Conservation (phyloP, 495 filamentous ascomycete species). For the Chaetomidium leptoderma region DNA sequence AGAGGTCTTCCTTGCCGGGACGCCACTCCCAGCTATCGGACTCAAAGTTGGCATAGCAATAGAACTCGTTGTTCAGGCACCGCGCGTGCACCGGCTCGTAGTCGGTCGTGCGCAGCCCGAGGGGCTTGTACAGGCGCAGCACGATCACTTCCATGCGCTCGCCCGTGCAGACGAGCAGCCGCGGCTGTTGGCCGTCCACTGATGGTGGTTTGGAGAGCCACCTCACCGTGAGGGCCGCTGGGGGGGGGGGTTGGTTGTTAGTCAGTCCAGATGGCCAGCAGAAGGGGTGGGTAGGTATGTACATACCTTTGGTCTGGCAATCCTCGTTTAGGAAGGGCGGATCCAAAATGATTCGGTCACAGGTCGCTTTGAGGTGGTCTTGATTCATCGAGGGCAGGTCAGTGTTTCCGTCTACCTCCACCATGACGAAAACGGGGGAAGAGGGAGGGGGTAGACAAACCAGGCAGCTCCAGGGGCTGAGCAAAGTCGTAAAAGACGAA, state of each 20-base stretch:
- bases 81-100: slow-evolving; percentile 61
- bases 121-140: slow-evolving; percentile 46
- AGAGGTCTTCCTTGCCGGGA: no score
- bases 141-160: slow-evolving; percentile 60
- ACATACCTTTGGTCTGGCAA: slow-evolving; percentile 70
- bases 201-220: slow-evolving; percentile 53
- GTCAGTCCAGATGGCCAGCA: background rate
- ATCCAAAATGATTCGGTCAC: slow-evolving; percentile 66
- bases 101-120: slow-evolving; percentile 52
- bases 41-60: slow-evolving; percentile 73
- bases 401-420: background rate
- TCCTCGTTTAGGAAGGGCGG: slow-evolving; percentile 75
- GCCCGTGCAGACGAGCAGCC: slow-evolving; percentile 66
- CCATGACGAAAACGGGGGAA: background rate
- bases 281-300: background rate
- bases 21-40: slow-evolving; percentile 46
- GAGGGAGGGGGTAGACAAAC: slow-evolving; percentile 33
- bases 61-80: slow-evolving; percentile 71
- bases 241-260: background rate
- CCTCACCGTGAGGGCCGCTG: slow-evolving; percentile 66
- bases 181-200: background rate
- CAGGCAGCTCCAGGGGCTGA: slow-evolving; percentile 57
- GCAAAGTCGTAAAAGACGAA: slow-evolving; percentile 71
- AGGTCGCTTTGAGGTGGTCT: slow-evolving; percentile 56
- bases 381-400: background rate